Conservation (phyloP, 306 rosid genomes). For the Prunus fruticosa region DNA sequence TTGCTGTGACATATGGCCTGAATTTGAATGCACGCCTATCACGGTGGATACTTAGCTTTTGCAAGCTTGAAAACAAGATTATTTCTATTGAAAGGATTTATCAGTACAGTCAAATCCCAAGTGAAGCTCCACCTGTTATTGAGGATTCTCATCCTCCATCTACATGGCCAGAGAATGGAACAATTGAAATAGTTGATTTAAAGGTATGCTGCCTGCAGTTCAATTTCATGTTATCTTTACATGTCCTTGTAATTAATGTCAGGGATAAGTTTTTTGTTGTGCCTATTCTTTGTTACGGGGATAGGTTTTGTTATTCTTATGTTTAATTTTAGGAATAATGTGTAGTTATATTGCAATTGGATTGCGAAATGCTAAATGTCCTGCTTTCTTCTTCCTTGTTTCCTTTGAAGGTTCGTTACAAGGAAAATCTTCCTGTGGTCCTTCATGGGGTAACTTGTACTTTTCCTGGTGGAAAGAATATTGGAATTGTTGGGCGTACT, state of each 20-base stretch:
- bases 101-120: conserved; percentile 82
- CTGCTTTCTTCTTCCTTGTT: conserved; percentile 1
- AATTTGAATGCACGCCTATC: conserved; percentile 84
- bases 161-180: conserved; percentile 81
- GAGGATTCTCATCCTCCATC: conserved; percentile 74
- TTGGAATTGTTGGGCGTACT: conserved; percentile 94
- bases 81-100: conserved; percentile 94
- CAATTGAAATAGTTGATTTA: conserved; percentile 65
- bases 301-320: conserved; percentile 3
- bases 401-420: conserved; percentile 73
- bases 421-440: conserved; percentile 87
- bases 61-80: conserved; percentile 97
- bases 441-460: conserved; percentile 77
- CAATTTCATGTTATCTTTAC: conserved; percentile 10
- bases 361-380: conserved; percentile 11
- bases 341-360: background rate
- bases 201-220: conserved; percentile 48
- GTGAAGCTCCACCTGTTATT: conserved; percentile 71
- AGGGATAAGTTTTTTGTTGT: background rate
- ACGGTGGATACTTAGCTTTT: conserved; percentile 95
- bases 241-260: background rate
- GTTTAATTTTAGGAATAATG: background rate
- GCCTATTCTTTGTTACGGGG: background rate
- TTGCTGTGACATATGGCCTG: conserved; percentile 89
- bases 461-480: conserved; percentile 90